Conservation (phyloP, 208 protist genomes). For the Wallacemonas rigidus region DNA sequence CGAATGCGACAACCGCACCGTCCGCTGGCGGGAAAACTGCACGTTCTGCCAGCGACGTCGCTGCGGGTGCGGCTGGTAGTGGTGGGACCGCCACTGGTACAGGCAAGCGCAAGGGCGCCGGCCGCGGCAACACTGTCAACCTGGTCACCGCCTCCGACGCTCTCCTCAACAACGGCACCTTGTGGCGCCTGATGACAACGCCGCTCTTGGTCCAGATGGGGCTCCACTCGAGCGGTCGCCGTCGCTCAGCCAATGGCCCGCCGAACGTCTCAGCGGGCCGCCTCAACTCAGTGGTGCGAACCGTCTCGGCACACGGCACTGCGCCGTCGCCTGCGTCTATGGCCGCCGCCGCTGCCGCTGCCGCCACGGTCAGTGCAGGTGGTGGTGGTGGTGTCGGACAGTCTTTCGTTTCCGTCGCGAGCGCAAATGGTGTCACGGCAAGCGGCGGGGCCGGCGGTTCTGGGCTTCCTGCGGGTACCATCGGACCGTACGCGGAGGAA, state of each 20-base stretch:
- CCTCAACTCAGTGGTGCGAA: neutral
- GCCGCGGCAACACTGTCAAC: constrained; percentile 15
- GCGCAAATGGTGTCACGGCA: neutral
- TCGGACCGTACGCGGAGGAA: constrained; percentile 31
- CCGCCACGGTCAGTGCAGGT: too few relatives aligned
- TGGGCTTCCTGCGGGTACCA: constrained; percentile 21
- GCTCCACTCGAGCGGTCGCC: neutral
- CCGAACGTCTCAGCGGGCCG: neutral
- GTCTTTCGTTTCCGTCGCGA: neutral
- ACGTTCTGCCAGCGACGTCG: neutral
- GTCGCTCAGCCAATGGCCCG: neutral
- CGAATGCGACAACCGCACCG: neutral
- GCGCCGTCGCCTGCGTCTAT: neutral
- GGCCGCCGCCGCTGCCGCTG: neutral
- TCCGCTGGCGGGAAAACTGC: neutral
- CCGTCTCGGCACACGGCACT: neutral
- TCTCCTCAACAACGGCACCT: constrained; percentile 15
- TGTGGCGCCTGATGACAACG: constrained; percentile 14
- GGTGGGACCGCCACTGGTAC: neutral
- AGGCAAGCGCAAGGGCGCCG: constrained; percentile 4
- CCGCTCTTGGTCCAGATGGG: neutral
- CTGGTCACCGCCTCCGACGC: neutral
- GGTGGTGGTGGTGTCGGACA: neutral
- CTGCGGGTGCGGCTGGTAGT: constrained; percentile 1
- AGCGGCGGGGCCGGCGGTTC: neutral